Evolutionary conservation across 208 protist species (phyloP).

Genomic region (Crithidia sp.): DNA sequence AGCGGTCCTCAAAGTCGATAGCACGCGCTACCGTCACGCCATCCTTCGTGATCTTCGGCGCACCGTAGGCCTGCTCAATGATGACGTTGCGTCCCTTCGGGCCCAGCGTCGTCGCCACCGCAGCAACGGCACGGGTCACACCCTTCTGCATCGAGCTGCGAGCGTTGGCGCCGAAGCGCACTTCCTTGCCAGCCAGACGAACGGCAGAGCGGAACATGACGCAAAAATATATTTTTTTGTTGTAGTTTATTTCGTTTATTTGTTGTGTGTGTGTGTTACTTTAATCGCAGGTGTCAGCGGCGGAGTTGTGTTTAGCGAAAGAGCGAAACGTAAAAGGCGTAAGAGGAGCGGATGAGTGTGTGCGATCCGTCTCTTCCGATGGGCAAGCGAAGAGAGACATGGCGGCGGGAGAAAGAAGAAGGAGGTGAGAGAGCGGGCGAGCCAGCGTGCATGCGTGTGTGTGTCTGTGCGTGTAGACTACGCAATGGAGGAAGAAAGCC

Average conservation of each 20-base stretch:
- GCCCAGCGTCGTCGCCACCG: constrained; percentile 97
- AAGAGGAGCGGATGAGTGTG: not conserved
- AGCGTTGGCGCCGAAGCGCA: constrained; percentile 94
- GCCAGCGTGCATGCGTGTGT: not conserved
- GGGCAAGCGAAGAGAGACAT: not conserved
- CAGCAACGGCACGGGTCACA: constrained; percentile 96
- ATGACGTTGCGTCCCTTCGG: constrained; percentile 99
- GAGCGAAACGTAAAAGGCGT: not conserved
- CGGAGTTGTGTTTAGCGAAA: not conserved
- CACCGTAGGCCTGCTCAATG: constrained; percentile 98
- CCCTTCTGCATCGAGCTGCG: constrained; percentile 94
- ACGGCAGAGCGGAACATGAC: constrained; percentile 63
- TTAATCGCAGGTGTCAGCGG: not conserved
- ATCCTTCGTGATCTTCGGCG: constrained; percentile 99
- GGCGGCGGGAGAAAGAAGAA: not conserved
- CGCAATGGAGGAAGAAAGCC: too few relatives aligned
- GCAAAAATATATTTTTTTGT: not conserved
- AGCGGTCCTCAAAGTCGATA: constrained; percentile 98
- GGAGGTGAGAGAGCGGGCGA: not conserved
- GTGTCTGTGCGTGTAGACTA: too few relatives aligned
- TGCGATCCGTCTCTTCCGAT: not conserved
- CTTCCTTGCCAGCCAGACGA: constrained; percentile 90
- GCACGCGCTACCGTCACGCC: constrained; percentile 99
- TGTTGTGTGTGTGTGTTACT: not conserved
- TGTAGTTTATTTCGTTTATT: constrained; percentile 6